Conservation (phyloP, 768 basidiomycete genomes). For the Tricholomella constricta region DNA sequence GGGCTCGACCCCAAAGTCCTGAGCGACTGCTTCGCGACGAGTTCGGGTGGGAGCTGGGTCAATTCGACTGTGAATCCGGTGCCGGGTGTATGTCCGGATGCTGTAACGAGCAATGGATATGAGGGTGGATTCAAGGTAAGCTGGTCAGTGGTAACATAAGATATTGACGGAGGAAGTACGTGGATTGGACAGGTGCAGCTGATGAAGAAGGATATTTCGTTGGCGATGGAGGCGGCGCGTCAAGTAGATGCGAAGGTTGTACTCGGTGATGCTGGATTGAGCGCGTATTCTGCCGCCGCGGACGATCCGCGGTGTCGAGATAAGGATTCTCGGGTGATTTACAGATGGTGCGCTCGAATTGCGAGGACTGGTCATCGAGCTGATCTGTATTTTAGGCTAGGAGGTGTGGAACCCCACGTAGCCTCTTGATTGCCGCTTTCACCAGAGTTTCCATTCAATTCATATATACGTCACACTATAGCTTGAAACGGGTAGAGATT, state of each 20-base stretch:
- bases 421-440: too few species aligned
- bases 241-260: conserved; percentile 40
- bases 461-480: too few species aligned
- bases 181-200: conserved; percentile 34
- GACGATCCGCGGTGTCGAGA: conserved; percentile 40
- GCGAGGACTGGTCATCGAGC: not conserved
- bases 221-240: conserved; percentile 40
- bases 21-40: conserved; percentile 39
- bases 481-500: not conserved
- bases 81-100: conserved; percentile 44
- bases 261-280: conserved; percentile 38
- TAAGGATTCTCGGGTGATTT: conserved; percentile 42
- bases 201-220: conserved; percentile 47
- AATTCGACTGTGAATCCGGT: conserved; percentile 46
- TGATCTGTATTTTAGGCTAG: conserved; percentile 25
- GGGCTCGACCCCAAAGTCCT: conserved; percentile 42
- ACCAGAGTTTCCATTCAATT: too few species aligned
- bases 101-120: conserved; percentile 43
- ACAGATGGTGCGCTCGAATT: conserved; percentile 36
- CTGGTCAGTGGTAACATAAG: not conserved
- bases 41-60: conserved; percentile 43
- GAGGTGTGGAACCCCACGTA: conserved; percentile 31
- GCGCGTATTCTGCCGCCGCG: conserved; percentile 40
- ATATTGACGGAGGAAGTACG: not conserved
- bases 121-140: conserved; percentile 46